Evolutionary conservation across 2,329 filamentous ascomycete species (phyloP), one percentile per base, ranked within the genome.

Genomic region (Talaromyces sp.): DNA sequence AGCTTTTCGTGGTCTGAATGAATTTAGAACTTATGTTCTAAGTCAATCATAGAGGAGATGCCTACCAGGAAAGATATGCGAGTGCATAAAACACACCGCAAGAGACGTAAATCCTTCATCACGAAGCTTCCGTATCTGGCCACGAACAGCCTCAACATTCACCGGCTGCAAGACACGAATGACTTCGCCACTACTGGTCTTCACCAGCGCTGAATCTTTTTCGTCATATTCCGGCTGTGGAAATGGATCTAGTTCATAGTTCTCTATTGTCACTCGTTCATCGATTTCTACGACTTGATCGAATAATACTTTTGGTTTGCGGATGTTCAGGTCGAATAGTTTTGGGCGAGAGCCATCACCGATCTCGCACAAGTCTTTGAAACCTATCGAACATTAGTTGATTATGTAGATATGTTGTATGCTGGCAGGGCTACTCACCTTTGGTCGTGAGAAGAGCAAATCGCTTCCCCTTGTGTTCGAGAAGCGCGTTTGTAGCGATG

Each of bases 311-410:
- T 93, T 90, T 0, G 91, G 92, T 75, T 93, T 93, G 68, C 84
- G 82, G 68, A 96, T 94, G n/a, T 89, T 89, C 60, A 96, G 81
- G 73, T 95, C 92, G 71, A 96, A 96, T 68, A 96, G 93, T 74
- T 89, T 88, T 27, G 92, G 92, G 58, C 92, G 83, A n/a, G 88
- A 90, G 79, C 96, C 92, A 75, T 95, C 95, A 13, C 92, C 92
- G 72, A 96, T 96, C 57, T 87, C 85, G 22, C 95, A 80, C 68
- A 91, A 92, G 74, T 96, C 91, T 68, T 86, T 87, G 81, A 96
- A 96, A 16, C 65, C 92, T 70, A 22, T 7, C 0, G 8, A 2
- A 47, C 16, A 10, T 24, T 19, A 43, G n/a, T 43, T 8, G 9
- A 10, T 19, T 19, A n/a, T 6, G 27, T 31, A 31, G 7, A 31